Evolutionary conservation across 352 stramenopile species (phyloP), one percentile per base, ranked within the genome.

Genomic region (Aphanomyces cochlioides): DNA sequence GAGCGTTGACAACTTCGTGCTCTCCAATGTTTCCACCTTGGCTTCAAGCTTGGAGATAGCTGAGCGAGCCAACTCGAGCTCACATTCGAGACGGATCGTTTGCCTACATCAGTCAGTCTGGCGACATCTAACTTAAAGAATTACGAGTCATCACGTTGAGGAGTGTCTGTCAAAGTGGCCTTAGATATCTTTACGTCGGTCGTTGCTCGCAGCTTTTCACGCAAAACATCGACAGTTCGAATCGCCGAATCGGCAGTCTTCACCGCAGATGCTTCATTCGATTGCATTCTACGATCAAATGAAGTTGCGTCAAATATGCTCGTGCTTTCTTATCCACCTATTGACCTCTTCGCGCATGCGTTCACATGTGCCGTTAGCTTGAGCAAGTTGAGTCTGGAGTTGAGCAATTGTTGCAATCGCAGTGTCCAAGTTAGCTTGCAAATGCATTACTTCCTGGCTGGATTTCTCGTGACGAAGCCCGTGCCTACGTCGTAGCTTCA

Each of bases 401-500:
- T 39, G n/a, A 12, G 38, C 63, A 40, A 69, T 59, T 13, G 63
- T 69, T 7, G 7, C 10, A 21, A 69, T 38, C 8, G 63, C 63
- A 17, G 59, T 37, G 5, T 69, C 63, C 4, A 69, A 69, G 37
- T 69, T 69, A 47, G 47, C 50, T 3, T 60, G 63, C 15, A 60
- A 6, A 10, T 15, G n/a, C 41, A 34, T 47, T 8, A 3, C 28
- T n/a, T 41, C n/a, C n/a, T 67, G 13, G 47, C 1, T 7, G 1
- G 15, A 17, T 28, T 13, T 37, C 15, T 7, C 59, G 3, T 59
- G 17, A 1, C 7, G 54, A 7, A 28, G 47, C 7, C 13, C 41
- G 3, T 60, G 37, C 47, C 4, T 12, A 36, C 50, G 50, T 37
- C 15, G n/a, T 53, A n/a, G 45, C 13, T 15, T 53, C 13, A 53